Conservation (phyloP, 2,329 filamentous ascomycete species). For the Nemania bipapillata region DNA sequence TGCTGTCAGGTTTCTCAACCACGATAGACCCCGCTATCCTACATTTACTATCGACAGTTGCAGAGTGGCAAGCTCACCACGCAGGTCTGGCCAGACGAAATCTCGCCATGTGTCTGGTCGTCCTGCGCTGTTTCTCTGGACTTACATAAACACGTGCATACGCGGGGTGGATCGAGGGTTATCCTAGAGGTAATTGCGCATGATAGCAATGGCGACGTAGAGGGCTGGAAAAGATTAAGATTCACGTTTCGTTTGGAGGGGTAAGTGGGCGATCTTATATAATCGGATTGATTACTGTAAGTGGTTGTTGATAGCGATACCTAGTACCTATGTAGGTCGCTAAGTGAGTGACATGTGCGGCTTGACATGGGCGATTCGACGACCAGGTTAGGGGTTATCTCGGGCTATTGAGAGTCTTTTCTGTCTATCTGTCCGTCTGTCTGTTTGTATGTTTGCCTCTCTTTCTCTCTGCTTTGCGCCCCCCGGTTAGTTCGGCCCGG, state of each 20-base stretch:
- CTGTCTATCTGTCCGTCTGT: too few relatives aligned
- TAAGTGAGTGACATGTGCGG: slow-evolving; percentile 10
- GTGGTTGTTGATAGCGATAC: background rate
- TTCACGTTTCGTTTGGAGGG: slow-evolving; percentile 18
- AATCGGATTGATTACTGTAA: slow-evolving; percentile 38
- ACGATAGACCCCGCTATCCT: slow-evolving; percentile 21
- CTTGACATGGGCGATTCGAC: background rate
- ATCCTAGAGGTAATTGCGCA: background rate
- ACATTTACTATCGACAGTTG: slow-evolving; percentile 14
- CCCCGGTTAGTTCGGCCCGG: slow-evolving; percentile 36
- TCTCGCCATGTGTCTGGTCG: background rate
- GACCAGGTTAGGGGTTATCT: slow-evolving; percentile 17
- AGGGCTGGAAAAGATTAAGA: background rate
- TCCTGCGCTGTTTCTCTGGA: background rate
- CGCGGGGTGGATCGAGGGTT: background rate
- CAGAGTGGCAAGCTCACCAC: background rate
- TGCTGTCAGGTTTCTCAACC: background rate
- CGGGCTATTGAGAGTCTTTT: background rate
- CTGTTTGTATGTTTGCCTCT: too few relatives aligned
- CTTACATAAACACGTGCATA: background rate
- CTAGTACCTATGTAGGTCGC: too few relatives aligned
- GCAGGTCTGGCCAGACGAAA: background rate
- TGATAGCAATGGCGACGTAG: slow-evolving; percentile 13
- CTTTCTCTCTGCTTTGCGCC: too few relatives aligned
- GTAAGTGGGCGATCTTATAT: slow-evolving; percentile 35